Base-by-base conservation (phyloP, 345 rosid genomes). In the Lagerstroemia speciosa region DNA sequence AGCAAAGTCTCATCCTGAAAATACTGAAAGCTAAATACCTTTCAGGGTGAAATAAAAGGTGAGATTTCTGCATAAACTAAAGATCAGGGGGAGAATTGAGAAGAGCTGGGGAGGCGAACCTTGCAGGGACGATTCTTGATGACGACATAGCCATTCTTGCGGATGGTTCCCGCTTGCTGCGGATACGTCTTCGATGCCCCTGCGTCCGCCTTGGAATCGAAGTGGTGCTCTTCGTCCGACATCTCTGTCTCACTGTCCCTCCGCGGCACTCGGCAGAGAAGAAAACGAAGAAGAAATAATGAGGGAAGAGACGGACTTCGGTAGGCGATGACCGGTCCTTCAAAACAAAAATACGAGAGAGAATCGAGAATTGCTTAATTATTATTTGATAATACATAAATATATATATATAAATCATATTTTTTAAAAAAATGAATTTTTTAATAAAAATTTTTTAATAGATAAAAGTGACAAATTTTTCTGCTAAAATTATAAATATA, bases 171-270 rank as follows among this genome's bases (percentile, higher is more conserved):
- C 26, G 90, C 90, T 60, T 86, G 90, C 66, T 86, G 87, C 10
- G 87, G 90, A 50, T 58, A 86, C 10, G 87, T 86, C 80, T 86
- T 86, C 36, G 86, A 86, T 34, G 87, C 86, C 30, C 90, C 90
- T 7, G 90, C 87, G 69, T 86, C 87, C 0, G 84, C 90, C 79
- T 86, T 86, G 0, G 90, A 80, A 3, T 83, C 84, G 45, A 86
- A 86, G 81, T 86, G 86, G 66, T 82, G 87, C 64, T 86, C 87
- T 68, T 86, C 87, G 76, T 86, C 90, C 60, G 90, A 86, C 90
- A 86, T 45, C 37, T 29, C n/a, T 41, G 30, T 55, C 40, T 30
- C 27, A 12, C 32, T n/a, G 58, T 27, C 57, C 38, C 58, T 30
- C 40, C 29, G 38, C 27, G 33, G 26, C 19, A 40, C 45, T 26